Evolutionary conservation across 2,329 filamentous ascomycete genomes (phyloP).

Genomic region (Cladosporium sp.): DNA sequence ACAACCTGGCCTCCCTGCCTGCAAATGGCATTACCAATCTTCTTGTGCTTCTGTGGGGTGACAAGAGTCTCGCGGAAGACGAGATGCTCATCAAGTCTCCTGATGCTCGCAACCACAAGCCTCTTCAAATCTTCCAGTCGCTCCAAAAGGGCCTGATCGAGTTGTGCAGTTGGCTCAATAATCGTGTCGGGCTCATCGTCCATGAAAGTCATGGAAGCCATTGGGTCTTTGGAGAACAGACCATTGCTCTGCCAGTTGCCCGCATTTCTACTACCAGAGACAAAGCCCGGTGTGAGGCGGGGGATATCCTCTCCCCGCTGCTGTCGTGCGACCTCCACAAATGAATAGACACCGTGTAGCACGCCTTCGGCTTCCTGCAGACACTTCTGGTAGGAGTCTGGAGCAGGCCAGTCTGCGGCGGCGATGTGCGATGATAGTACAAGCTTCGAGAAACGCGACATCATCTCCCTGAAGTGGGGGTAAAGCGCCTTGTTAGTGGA

Average conservation of each 20-base stretch:
- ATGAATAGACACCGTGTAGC: conserved; percentile 88
- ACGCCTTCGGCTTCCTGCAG: conserved; percentile 97
- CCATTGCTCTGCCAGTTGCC: conserved; percentile 82
- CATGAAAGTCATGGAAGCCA: conserved; percentile 68
- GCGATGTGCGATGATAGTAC: conserved; percentile 98
- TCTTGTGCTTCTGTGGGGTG: conserved; percentile 72
- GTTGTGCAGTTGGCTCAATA: conserved; percentile 67
- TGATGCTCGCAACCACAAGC: conserved; percentile 80
- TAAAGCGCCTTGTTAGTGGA: conserved; percentile 97
- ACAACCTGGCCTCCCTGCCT: conserved; percentile 75
- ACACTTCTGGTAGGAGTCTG: conserved; percentile 92
- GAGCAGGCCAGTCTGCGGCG: conserved; percentile 90
- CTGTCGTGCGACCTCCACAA: conserved; percentile 90
- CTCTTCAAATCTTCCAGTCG: conserved; percentile 82
- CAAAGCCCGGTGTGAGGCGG: conserved; percentile 89
- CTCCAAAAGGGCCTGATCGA: conserved; percentile 78
- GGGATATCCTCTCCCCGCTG: conserved; percentile 92
- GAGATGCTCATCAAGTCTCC: conserved; percentile 83
- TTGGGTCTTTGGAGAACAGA: conserved; percentile 62
- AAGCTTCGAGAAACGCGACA: conserved; percentile 99
- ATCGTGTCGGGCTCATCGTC: conserved; percentile 80
- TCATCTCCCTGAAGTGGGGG: conserved; percentile 97
- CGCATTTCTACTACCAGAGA: conserved; percentile 78
- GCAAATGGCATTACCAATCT: conserved; percentile 81
- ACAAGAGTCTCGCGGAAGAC: conserved; percentile 77